These are phyloP conservation scores for Pelargonium nanum DNA, from an alignment of 345 rosid genomes.

Conservation along the genomic window DNA sequence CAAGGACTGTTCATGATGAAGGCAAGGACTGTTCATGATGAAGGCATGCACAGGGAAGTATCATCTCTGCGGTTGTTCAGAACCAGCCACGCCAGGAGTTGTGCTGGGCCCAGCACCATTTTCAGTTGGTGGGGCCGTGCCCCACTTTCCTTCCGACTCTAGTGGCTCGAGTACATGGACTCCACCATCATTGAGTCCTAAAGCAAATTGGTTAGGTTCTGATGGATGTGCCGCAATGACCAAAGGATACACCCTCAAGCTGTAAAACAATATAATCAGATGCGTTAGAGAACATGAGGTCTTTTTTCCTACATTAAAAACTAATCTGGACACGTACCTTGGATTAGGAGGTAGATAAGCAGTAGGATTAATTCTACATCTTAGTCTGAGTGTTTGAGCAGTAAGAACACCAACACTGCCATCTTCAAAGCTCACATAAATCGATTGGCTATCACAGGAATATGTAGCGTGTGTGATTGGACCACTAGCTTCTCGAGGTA, in stretches of 20 bases:
- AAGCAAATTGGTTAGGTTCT: slow-evolving; percentile 65
- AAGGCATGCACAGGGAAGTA: slow-evolving; percentile 11
- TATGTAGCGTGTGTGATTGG: slow-evolving; percentile 73
- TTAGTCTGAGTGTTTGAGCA: slow-evolving; percentile 51
- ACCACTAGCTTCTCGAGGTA: slow-evolving; percentile 49
- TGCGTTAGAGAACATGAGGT: neutral
- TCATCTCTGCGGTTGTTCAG: slow-evolving; percentile 58
- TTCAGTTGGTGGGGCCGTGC: slow-evolving; percentile 64
- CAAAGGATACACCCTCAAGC: slow-evolving; percentile 61
- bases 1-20: slow-evolving; percentile 8
- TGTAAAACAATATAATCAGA: slow-evolving; percentile 20
- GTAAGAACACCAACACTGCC: slow-evolving; percentile 61
- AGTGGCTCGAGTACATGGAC: slow-evolving; percentile 60
- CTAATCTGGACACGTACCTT: slow-evolving; percentile 27
- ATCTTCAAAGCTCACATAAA: slow-evolving; percentile 69
- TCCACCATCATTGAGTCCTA: slow-evolving; percentile 65
- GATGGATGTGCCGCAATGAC: slow-evolving; percentile 77
- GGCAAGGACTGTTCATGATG: slow-evolving; percentile 11
- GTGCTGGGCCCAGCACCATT: slow-evolving; percentile 57
- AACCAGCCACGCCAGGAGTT: slow-evolving; percentile 29
- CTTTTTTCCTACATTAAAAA: neutral
- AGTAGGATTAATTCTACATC: slow-evolving; percentile 65
- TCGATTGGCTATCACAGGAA: slow-evolving; percentile 70
- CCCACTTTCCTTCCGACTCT: slow-evolving; percentile 80
- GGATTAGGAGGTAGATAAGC: slow-evolving; percentile 68